Evolutionary conservation across 768 basidiomycete genomes (phyloP).

Genomic region (Hebeloma cylindrosporum): DNA sequence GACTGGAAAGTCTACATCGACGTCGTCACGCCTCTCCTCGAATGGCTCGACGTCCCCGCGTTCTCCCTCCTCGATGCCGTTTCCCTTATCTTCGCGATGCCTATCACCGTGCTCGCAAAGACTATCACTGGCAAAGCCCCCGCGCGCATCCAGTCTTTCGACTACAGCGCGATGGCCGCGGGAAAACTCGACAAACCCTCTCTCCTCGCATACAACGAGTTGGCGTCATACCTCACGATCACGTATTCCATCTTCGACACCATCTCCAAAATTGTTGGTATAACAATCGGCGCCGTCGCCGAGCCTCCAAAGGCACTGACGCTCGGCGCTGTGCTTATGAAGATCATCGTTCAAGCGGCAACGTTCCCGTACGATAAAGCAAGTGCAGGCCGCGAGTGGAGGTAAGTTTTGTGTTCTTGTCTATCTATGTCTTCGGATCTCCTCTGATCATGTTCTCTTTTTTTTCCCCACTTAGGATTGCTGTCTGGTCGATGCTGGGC

Average conservation of each 20-base stretch:
- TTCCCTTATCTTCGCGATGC: neutral
- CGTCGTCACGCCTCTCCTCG: neutral
- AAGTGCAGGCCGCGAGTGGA: neutral
- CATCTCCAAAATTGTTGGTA: neutral
- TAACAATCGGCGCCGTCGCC: neutral
- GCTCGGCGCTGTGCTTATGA: neutral
- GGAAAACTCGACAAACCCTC: neutral
- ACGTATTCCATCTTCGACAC: neutral
- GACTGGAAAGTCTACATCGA: neutral
- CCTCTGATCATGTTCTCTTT: neutral
- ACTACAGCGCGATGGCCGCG: neutral
- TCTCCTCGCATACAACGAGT: conserved; percentile 1
- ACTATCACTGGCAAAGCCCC: neutral
- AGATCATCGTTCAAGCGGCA: neutral
- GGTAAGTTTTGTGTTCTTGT: neutral
- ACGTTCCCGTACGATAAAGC: conserved; percentile 1
- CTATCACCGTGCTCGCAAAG: conserved; percentile 2
- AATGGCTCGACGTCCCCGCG: neutral
- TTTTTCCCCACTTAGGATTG: neutral
- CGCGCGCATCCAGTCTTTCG: neutral
- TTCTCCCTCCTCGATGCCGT: neutral
- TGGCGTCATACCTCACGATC: neutral
- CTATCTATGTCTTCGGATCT: neutral
- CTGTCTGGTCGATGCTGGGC: neutral
- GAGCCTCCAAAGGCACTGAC: neutral